Evolutionary conservation across 164 flowering plant species (phyloP), one percentile per base, ranked within the genome.

Genomic region (Sedum album): DNA sequence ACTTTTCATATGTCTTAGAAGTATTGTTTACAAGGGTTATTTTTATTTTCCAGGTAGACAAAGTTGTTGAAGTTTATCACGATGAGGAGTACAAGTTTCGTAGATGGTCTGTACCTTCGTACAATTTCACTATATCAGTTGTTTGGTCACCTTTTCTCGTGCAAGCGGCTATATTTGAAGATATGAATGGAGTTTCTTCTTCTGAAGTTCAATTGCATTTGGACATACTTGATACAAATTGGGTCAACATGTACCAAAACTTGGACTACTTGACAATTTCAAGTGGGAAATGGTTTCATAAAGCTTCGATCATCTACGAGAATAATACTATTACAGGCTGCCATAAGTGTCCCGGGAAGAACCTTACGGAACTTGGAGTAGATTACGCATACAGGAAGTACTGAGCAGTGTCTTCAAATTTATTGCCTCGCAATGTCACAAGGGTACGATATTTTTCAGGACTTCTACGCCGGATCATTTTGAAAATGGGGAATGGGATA

Each of bases 91-190:
- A 81, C 82, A 89, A 68, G 48, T 83, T 84, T 70, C 82, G 68
- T 68, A 82, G 82, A 77, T 95, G 97, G 97, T 71, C 67, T 26
- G 90, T 95, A 65, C 88, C 90, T 6, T 77, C 86, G 1, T 72
- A 84, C 78, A 84, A 86, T 72, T 82, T 92, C 73, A 85, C 84
- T 2, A 44, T 44, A 44, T 44, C n/a, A 4, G 48, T 44, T 9
- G 48, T 44, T 44, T 44, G 48, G 48, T 44, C 48, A 1, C 38
- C 48, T 17, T 44, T 44, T 44, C 17, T 44, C 1, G 48, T 44
- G 18, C 48, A 44, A 13, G 48, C 48, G 15, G 48, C 1, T 44
- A 44, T 44, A 11, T 44, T 44, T 9, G 48, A 44, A 44, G 48
- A 44, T 44, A 44, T 44, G 18, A 44, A 44, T 44, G 48, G 48